A percentile compares a stretch with the other conserved stretches of the same genome.
Evolutionary conservation across 1,284 basidiomycete genomes (phyloP).

Genomic region (Rhodotorula sp.): DNA sequence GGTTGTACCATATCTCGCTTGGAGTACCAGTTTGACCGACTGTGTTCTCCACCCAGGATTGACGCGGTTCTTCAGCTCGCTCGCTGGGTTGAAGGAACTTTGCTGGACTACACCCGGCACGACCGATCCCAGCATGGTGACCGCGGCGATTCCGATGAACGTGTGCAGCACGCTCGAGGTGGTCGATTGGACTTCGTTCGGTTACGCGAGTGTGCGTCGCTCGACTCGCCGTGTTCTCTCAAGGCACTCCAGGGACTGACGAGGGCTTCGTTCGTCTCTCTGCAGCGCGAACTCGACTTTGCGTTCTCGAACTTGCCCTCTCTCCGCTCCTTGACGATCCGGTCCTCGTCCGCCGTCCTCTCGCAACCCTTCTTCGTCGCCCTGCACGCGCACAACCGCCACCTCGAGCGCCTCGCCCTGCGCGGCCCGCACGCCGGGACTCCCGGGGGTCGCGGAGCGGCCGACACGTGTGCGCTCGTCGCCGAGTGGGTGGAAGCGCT

Average conservation of each 20-base stretch:
- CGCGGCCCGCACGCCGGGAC: neutral
- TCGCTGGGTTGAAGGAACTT: neutral
- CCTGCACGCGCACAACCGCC: neutral
- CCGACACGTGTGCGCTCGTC: neutral
- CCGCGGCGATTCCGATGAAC: neutral
- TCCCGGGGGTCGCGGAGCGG: neutral
- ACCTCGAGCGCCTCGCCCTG: neutral
- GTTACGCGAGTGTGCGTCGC: slow-evolving; percentile 1
- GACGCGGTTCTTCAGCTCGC: neutral
- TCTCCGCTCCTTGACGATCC: neutral
- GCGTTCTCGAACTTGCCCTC: neutral
- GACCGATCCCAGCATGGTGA: neutral
- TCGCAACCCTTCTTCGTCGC: neutral
- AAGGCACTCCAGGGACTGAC: neutral
- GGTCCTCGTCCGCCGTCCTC: neutral
- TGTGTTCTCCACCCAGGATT: neutral
- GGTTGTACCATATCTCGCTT: too few relatives aligned
- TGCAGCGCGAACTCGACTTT: slow-evolving; percentile 2
- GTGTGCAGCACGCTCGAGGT: neutral
- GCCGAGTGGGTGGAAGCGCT: slow-evolving; percentile 1
- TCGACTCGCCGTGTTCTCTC: too few relatives aligned
- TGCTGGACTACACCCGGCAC: neutral
- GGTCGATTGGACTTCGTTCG: neutral
- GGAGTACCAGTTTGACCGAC: too few relatives aligned
- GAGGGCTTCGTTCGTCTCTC: accelerated